Evolutionary conservation across 345 rosid genomes (phyloP), one percentile per base, ranked within the genome.

Genomic region (Salix caprea): DNA sequence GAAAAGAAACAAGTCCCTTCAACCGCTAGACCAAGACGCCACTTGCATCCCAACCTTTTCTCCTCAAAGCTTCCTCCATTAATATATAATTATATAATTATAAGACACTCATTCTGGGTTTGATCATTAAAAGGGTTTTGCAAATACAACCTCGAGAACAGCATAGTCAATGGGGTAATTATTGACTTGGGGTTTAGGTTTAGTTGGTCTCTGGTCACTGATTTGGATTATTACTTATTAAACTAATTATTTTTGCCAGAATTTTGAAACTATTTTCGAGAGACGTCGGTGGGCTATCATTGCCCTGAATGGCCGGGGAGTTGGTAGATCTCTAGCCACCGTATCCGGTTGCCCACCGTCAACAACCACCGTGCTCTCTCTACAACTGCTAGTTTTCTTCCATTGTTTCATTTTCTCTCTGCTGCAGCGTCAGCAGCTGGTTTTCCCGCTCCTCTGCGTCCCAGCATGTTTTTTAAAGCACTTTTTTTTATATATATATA

Each of bases 111-210:
- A 34, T 61, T 12, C 62, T 62, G 65, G 65, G 50, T 52, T 24
- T 34, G 12, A 64, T 21, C 15, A 13, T 16, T 30, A 46, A 36
- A 19, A 14, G 50, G 52, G 65, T 26, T 12, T 15, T 30, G 42
- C 74, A n/a, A 10, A 46, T 3, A 46, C 15, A 46, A 7, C 81
- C 56, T 67, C 73, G 28, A n/a, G 46, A 73, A 13, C 34, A 36
- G 65, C 50, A 46, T 42, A 37, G 10, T 28, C 32, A 23, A 70
- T 58, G 65, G 50, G 15, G 79, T 23, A 10, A 62, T 77, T 50
- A 48, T 72, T 66, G 76, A 54, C 72, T 26, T 72, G 28, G 32
- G 23, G 42, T 30, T 72, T 37, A 66, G 56, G 81, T 52, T 28
- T 40, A 69, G 26, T 7, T 13, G 40, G 28, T 37, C 65, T 28